Evolutionary conservation across 495 filamentous ascomycete species (phyloP).

Genomic region (Aspergillus bridgeri): DNA sequence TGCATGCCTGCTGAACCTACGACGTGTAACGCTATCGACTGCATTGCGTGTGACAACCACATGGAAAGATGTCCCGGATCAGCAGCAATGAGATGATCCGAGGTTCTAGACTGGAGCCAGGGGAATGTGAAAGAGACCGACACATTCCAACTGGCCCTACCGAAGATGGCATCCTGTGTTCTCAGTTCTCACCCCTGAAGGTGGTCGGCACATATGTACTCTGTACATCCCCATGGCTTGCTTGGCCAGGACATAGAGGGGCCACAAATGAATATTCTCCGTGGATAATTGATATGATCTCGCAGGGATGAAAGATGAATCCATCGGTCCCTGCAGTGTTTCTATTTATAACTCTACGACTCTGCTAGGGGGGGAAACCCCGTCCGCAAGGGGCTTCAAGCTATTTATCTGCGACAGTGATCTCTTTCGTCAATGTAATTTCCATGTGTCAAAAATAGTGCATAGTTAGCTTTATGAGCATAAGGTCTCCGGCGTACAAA

Average conservation of each 20-base stretch:
- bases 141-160: neutral
- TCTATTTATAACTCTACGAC: constrained; percentile 2
- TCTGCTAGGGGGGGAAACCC: neutral
- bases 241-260: neutral
- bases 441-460: neutral
- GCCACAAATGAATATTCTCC: neutral
- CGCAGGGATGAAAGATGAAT: neutral
- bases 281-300: neutral
- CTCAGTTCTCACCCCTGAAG: neutral
- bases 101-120: constrained; percentile 3
- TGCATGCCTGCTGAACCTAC: neutral
- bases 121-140: neutral
- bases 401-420: neutral
- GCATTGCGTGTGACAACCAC: neutral
- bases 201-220: neutral
- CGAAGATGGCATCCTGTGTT: neutral
- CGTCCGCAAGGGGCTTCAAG: neutral
- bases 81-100: constrained; percentile 13
- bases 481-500: neutral
- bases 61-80: constrained; percentile 6
- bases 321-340: constrained; percentile 2
- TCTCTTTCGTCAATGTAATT: neutral
- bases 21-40: neutral
- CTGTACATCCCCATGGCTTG: neutral
- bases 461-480: neutral